phyloP scores from a whole-genome alignment of 371 early-diverging fungal genomes.

The Sporodiniella umbellata region DNA sequence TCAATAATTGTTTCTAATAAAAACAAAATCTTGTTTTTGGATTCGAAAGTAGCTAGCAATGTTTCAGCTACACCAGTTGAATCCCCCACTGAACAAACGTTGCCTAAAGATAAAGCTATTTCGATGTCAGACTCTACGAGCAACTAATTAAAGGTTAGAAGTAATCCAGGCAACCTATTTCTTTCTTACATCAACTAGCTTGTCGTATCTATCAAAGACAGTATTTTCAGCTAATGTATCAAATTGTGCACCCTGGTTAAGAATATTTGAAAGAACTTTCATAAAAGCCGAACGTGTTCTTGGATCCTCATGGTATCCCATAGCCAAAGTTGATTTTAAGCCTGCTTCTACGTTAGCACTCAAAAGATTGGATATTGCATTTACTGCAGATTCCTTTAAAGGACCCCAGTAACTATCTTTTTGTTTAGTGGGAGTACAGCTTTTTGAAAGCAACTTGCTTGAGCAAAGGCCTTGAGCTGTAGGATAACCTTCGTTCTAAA shows the following conservation, averaged over 20 bases:
- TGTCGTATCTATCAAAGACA: slow-evolving; percentile 65
- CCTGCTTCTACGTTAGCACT: slow-evolving; percentile 91
- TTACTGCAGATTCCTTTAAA: slow-evolving; percentile 77
- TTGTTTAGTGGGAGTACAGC: slow-evolving; percentile 12
- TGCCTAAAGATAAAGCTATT: slow-evolving; percentile 75
- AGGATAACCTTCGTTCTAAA: not conserved
- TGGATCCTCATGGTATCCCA: slow-evolving; percentile 89
- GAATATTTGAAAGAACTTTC: slow-evolving; percentile 85
- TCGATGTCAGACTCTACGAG: slow-evolving; percentile 63
- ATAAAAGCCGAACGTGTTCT: slow-evolving; percentile 85
- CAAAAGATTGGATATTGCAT: slow-evolving; percentile 82
- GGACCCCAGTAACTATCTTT: slow-evolving; percentile 47
- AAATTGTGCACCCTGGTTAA: slow-evolving; percentile 83
- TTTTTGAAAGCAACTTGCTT: not conserved
- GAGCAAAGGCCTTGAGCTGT: not conserved
- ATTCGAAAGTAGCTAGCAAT: slow-evolving; percentile 74
- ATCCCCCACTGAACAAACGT: slow-evolving; percentile 78
- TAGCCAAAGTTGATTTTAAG: slow-evolving; percentile 77
- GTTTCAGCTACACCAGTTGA: slow-evolving; percentile 74
- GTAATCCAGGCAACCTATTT: not conserved
- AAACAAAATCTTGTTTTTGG: slow-evolving; percentile 58
- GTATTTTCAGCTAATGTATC: slow-evolving; percentile 75
- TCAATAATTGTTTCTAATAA: slow-evolving; percentile 78
- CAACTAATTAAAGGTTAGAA: slow-evolving; percentile 20
- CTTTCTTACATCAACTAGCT: slow-evolving; percentile 57